These are phyloP conservation scores for Plasmopara muralis DNA, from an alignment of 352 stramenopile genomes.

Conservation along the genomic window DNA sequence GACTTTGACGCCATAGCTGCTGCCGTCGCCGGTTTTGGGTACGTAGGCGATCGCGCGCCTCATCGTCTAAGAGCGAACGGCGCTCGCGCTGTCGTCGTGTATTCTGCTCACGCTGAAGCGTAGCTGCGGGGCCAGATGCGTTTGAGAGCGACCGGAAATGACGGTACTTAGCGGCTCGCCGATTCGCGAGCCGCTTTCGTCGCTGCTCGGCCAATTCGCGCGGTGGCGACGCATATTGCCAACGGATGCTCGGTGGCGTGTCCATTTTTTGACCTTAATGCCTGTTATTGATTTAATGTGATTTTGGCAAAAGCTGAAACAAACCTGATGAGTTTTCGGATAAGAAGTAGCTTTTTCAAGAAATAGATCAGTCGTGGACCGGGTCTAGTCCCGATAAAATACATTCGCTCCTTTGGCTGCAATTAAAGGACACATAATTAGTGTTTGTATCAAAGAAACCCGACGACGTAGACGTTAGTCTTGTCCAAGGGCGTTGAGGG, in stretches of 20 bases:
- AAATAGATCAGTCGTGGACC: no score
- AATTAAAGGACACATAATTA: no score
- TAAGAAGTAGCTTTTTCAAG: no score
- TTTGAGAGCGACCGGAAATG: constrained; percentile 25
- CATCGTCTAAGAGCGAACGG: constrained; percentile 38
- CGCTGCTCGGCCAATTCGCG: constrained; percentile 42
- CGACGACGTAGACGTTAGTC: no score
- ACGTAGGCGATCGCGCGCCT: constrained; percentile 27
- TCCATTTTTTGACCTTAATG: constrained; percentile 13
- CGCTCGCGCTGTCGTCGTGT: constrained; percentile 38
- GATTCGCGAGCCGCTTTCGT: constrained; percentile 44
- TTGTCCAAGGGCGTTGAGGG: no score
- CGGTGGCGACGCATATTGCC: constrained; percentile 37
- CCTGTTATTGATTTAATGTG: no score
- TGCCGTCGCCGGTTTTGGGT: constrained; percentile 62
- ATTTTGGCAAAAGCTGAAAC: no score
- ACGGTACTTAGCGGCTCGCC: constrained; percentile 64
- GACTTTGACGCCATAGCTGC: constrained; percentile 35
- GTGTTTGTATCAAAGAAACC: no score
- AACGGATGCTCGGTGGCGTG: constrained; percentile 46
- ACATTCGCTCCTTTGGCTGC: no score
- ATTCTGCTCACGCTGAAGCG: constrained; percentile 39
- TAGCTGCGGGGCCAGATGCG: constrained; percentile 5
- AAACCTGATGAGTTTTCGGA: no score
- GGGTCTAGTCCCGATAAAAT: no score